phyloP scores from a whole-genome alignment of 2,329 filamentous ascomycete species.

The Zelopaecilomyces penicillatus region DNA sequence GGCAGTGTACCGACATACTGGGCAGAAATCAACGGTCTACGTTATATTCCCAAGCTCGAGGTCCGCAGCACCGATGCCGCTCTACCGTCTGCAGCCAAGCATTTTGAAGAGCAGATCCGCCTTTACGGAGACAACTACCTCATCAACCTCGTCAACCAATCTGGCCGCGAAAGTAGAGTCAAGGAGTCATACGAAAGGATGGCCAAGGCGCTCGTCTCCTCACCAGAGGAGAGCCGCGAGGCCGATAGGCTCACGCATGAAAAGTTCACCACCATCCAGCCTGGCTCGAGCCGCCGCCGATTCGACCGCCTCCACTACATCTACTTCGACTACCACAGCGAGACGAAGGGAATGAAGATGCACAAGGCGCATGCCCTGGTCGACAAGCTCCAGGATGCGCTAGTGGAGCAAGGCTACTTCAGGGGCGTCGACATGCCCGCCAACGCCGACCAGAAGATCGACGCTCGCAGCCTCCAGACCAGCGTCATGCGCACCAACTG shows the following conservation, averaged over 20 bases:
- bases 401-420: slow-evolving; percentile 83
- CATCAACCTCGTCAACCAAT: slow-evolving; percentile 95
- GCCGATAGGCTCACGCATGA: slow-evolving; percentile 61
- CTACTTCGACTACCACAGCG: slow-evolving; percentile 97
- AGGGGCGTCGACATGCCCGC: slow-evolving; percentile 80
- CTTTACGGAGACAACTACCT: slow-evolving; percentile 95
- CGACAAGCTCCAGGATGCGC: slow-evolving; percentile 67
- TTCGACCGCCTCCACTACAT: slow-evolving; percentile 88
- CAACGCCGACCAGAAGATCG: slow-evolving; percentile 59
- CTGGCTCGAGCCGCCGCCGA: slow-evolving; percentile 46
- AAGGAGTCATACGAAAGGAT: slow-evolving; percentile 93
- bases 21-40: slow-evolving; percentile 89
- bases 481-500: slow-evolving; percentile 95
- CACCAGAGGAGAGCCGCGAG: slow-evolving; percentile 57
- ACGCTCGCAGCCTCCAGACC: slow-evolving; percentile 72
- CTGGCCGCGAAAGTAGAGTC: slow-evolving; percentile 78
- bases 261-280: slow-evolving; percentile 73
- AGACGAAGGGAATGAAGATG: slow-evolving; percentile 93
- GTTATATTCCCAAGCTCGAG: slow-evolving; percentile 85
- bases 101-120: slow-evolving; percentile 89
- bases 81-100: slow-evolving; percentile 66
- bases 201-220: slow-evolving; percentile 65
- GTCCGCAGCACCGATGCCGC: slow-evolving; percentile 78
- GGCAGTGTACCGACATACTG: slow-evolving; percentile 94
- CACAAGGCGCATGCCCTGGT: slow-evolving; percentile 82